Evolutionary conservation across 345 rosid genomes (phyloP).

Genomic region (Brassica juncea): DNA sequence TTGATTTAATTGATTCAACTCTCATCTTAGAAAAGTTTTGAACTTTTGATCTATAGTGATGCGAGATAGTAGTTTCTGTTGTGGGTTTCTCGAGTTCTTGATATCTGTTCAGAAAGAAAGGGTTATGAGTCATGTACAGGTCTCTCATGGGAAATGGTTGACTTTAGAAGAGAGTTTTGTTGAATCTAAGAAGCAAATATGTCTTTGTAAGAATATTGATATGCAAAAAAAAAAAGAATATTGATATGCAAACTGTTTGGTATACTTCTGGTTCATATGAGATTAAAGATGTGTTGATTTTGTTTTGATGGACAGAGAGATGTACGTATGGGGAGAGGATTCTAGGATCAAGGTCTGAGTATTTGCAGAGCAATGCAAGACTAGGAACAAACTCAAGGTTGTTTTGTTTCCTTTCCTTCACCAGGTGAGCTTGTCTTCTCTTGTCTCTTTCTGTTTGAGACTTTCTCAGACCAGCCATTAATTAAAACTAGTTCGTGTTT

Average conservation of each 20-base stretch:
- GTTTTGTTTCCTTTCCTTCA: too few species aligned
- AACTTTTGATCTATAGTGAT: not conserved
- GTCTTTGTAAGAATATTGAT: too few species aligned
- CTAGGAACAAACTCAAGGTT: too few species aligned
- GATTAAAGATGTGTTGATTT: not conserved
- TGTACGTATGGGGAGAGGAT: slow-evolving; percentile 53
- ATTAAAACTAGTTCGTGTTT: not conserved
- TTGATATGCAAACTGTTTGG: too few species aligned
- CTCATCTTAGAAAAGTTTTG: not conserved
- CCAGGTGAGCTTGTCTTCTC: not conserved
- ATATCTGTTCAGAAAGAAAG: slow-evolving; percentile 51
- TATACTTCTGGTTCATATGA: not conserved
- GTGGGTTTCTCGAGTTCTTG: not conserved
- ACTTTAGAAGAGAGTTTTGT: too few species aligned
- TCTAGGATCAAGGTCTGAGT: slow-evolving; percentile 57
- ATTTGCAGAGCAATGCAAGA: slow-evolving; percentile 65
- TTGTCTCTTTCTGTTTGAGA: slow-evolving; percentile 1
- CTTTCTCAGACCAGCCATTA: not conserved
- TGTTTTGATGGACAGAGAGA: slow-evolving; percentile 29
- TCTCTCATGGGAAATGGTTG: slow-evolving; percentile 96
- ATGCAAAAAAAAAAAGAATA: too few species aligned
- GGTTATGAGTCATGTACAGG: slow-evolving; percentile 93
- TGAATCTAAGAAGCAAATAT: too few species aligned
- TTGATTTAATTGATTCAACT: not conserved
- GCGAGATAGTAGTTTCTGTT: not conserved